Percentiles rank a stretch among this genome's conserved stretches.
Evolutionary conservation across 2,329 filamentous ascomycete genomes (phyloP).

Genomic region (Fusarium papillatum): DNA sequence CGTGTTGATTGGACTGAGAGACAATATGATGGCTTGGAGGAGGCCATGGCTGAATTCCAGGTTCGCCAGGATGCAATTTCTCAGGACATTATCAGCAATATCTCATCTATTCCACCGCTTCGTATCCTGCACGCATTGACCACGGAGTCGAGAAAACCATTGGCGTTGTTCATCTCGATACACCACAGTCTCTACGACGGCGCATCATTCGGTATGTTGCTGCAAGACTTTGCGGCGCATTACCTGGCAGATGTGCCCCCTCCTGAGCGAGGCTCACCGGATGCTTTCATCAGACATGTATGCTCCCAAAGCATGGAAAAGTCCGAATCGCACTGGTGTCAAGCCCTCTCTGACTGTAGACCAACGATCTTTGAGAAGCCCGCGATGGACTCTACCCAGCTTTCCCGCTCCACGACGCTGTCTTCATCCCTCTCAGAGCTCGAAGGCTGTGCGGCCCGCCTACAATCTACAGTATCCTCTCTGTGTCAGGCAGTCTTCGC

Average conservation of each 20-base stretch:
- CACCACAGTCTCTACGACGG: constrained; percentile 1
- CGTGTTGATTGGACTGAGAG: not conserved
- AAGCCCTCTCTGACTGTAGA: not conserved
- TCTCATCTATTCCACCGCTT: not conserved
- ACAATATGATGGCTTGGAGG: not conserved
- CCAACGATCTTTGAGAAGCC: constrained; percentile 2
- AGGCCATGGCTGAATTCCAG: not conserved
- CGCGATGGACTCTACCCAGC: not conserved
- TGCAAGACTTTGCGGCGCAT: not conserved
- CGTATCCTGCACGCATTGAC: not conserved
- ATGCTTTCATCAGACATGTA: constrained; percentile 5
- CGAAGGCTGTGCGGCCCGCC: not conserved
- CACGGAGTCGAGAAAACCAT: not conserved
- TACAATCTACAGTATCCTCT: not conserved
- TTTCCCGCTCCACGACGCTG: not conserved
- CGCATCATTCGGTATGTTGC: not conserved
- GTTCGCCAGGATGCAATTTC: not conserved
- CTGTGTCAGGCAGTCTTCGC: not conserved
- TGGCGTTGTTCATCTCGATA: constrained; percentile 1
- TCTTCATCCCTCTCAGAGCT: not conserved
- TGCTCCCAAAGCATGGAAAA: not conserved
- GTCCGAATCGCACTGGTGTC: not conserved
- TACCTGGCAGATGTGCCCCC: not conserved
- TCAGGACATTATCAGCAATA: not conserved
- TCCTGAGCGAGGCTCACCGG: not conserved